Percentiles rank a stretch among this genome's conserved stretches.
phyloP scores from a whole-genome alignment of 2,329 filamentous ascomycete species.

The Camillea tinctor region DNA sequence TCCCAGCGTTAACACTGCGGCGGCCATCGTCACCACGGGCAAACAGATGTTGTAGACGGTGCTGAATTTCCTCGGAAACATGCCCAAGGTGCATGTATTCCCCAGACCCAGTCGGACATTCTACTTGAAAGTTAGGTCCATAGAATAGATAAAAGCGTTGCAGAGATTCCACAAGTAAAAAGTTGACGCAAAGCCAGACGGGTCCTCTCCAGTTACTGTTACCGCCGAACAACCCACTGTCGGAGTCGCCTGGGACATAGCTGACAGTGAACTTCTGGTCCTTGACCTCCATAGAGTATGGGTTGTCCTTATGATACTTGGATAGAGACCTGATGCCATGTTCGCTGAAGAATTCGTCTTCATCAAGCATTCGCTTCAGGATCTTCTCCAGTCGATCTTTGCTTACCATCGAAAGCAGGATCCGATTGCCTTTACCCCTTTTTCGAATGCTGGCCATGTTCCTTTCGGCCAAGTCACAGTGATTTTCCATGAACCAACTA shows the following conservation, averaged over 20 bases:
- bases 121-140: constrained; percentile 81
- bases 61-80: constrained; percentile 92
- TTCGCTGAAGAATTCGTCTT: constrained; percentile 87
- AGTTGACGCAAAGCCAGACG: constrained; percentile 96
- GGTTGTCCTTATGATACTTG: constrained; percentile 85
- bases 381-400: constrained; percentile 91
- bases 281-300: constrained; percentile 94
- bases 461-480: constrained; percentile 80
- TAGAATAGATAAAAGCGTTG: constrained; percentile 97
- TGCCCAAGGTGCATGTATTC: constrained; percentile 95
- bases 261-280: constrained; percentile 83
- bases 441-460: constrained; percentile 94
- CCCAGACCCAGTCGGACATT: constrained; percentile 90
- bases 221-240: constrained; percentile 90
- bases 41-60: constrained; percentile 90
- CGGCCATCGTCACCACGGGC: constrained; percentile 79
- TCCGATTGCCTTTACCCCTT: constrained; percentile 84
- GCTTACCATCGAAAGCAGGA: constrained; percentile 86
- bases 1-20: constrained; percentile 83
- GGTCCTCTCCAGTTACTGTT: constrained; percentile 98
- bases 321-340: constrained; percentile 91
- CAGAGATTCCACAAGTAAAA: constrained; percentile 89
- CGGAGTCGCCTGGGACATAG: constrained; percentile 93
- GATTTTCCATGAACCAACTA: constrained; percentile 91
- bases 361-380: constrained; percentile 86